Base-by-base conservation (phyloP, 306 rosid genomes). In the Geum urbanum region DNA sequence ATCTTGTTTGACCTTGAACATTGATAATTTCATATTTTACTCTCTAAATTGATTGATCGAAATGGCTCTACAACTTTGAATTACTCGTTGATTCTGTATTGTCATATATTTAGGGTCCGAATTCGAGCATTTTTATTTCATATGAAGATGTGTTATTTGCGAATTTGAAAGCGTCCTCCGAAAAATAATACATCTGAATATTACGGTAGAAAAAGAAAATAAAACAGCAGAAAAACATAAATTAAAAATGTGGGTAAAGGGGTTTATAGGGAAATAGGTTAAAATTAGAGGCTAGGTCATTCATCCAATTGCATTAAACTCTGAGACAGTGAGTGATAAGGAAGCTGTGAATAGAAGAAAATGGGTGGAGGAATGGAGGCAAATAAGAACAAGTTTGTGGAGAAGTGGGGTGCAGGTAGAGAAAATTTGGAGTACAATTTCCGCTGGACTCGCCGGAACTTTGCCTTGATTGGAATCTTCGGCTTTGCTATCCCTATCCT, bases 341-440 rank as follows among this genome's bases (percentile, higher is more conserved):
- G 19, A 14, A 54, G 22, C 50, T 40, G 73, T 4, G 16, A 32
- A 32, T 2, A 4, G 18, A 74, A 57, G 37, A 81, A 75, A 51
- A 94, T 94, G 99, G 99, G 87, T 0, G 99, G 99, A 72, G 99
- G 99, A 81, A 91, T 94, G 99, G 99, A 89, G 75, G 75, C 92
- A 8, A 74, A 86, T 75, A 94, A 94, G 89, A 94, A 94, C 89
- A 89, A 14, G 71, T 84, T 72, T 83, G 91, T 94, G 3, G 99
- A 94, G 74, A 97, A 94, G 16, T 94, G 99, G 99, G 40, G 99
- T 20, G 3, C 86, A 8, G 99, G 81, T 0, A 80, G 99, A 72
- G 99, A 94, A 79, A 94, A 79, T 48, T 92, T 94, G 4, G 99
- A 94, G 70, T 66, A 78, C 58, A 94, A 94, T 77, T 94, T 94